Conservation (phyloP, 2,329 filamentous ascomycete species). For the Colletotrichum horii region DNA sequence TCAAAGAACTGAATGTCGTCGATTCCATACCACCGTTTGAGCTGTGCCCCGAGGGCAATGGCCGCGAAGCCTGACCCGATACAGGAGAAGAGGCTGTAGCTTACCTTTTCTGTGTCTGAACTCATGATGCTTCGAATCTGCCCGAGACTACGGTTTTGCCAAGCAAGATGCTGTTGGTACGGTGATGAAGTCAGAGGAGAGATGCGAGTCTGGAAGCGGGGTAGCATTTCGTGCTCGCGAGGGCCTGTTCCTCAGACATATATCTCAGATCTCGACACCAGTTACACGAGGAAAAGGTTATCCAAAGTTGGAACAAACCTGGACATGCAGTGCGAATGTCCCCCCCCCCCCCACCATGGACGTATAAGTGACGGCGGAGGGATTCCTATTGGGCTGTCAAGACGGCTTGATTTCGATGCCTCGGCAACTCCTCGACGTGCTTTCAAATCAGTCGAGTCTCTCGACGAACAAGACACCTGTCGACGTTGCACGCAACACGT, state of each 20-base stretch:
- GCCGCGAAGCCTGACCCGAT: slow-evolving; percentile 68
- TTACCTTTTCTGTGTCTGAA: not conserved
- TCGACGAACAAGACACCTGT: not conserved
- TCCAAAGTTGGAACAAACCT: not conserved
- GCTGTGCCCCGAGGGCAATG: slow-evolving; percentile 63
- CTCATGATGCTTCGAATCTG: not conserved
- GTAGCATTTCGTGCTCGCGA: not conserved
- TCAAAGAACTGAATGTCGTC: slow-evolving; percentile 68
- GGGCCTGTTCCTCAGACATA: not conserved
- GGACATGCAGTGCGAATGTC: not conserved
- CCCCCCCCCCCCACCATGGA: not conserved
- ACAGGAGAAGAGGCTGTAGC: slow-evolving; percentile 43
- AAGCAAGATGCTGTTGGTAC: not conserved
- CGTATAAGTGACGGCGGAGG: not conserved
- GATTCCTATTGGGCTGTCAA: not conserved
- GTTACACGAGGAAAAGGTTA: not conserved
- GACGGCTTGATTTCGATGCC: not conserved
- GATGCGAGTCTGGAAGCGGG: not conserved
- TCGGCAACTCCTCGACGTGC: not conserved
- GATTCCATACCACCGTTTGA: slow-evolving; percentile 62
- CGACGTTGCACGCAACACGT: not conserved
- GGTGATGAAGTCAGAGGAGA: not conserved
- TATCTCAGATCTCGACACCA: not conserved
- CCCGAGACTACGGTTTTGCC: not conserved
- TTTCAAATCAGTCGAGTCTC: not conserved